Evolutionary conservation across 1,284 basidiomycete species (phyloP), one percentile per base, ranked within the genome.

Genomic region (Ceratobasidium sp.): DNA sequence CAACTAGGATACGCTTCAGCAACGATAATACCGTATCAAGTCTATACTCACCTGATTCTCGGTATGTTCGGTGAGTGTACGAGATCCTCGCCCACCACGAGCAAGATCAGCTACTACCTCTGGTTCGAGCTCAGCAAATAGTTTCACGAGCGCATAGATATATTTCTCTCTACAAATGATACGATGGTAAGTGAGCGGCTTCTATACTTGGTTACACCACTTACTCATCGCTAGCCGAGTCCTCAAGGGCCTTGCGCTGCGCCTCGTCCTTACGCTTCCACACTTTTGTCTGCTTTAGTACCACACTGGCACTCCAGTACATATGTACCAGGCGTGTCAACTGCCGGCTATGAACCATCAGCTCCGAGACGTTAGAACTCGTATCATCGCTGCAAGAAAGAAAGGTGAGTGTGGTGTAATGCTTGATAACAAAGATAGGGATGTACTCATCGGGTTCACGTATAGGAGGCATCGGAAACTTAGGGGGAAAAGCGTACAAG

Each of bases 11-110:
- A 59, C 6, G 6, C 7, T 7, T 59, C 27, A 59, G 27, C 57
- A 59, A 5, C 16, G 27, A 3, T 59, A 33, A 23, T 3, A 18
- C 10, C 6, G 27, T 7, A 59, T 27, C 4, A 7, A 20, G 35
- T 6, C 14, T 33, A 16, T n/a, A 18, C 59, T n/a, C 41, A 23
- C 59, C 12, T 62, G 59, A 62, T 2, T 35, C 35, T 62, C 4
- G 57, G 57, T 59, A 27, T 30, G 57, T 16, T 59, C 57, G 23
- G 57, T 33, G 27, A 59, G 57, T 59, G 57, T 27, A 59, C 57
- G 27, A 59, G 57, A 20, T 59, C 57, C 57, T 10, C 27, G 57
- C 27, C 57, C 57, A 16, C 57, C 57, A 33, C 16, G n/a, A 30
- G 57, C 57, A 6, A 59, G 27, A 18, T 59, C 57, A 7, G 27